A percentile compares a stretch with the other conserved stretches of the same genome.
Conservation (phyloP, 164 flowering plant species). For the Cinnamomum micranthum region DNA sequence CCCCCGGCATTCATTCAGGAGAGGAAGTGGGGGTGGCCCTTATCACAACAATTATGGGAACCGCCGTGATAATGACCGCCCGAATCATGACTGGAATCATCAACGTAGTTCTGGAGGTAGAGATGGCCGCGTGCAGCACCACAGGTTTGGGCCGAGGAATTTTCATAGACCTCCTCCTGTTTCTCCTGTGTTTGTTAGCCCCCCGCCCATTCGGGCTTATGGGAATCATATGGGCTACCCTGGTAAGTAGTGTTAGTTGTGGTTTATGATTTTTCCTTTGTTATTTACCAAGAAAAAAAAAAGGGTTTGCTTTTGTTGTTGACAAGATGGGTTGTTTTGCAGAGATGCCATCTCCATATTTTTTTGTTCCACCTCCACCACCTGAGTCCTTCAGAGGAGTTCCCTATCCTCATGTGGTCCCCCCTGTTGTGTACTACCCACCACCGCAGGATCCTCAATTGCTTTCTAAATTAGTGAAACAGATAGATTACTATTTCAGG, state of each 20-base stretch:
- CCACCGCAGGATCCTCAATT: conserved; percentile 42
- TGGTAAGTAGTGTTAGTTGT: conserved; percentile 31
- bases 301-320: neutral
- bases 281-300: neutral
- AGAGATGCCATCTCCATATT: conserved; percentile 34
- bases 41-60: conserved; percentile 45
- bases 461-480: conserved; percentile 43
- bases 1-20: conserved; percentile 31
- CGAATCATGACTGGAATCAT: conserved; percentile 43
- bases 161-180: conserved; percentile 20
- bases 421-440: conserved; percentile 34
- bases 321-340: neutral
- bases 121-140: conserved; percentile 41
- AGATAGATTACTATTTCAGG: conserved; percentile 92
- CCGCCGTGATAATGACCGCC: conserved; percentile 66
- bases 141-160: conserved; percentile 33
- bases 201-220: conserved; percentile 31
- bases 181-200: conserved; percentile 25
- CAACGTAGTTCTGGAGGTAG: conserved; percentile 36
- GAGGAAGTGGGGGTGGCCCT: conserved; percentile 39
- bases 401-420: conserved; percentile 31
- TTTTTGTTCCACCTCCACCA: conserved; percentile 26
- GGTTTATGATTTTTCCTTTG: neutral
- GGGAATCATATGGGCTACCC: conserved; percentile 30
- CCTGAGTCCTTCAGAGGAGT: conserved; percentile 35